phyloP scores from a whole-genome alignment of 208 protist genomes.

The Acanthamoeba royreba region DNA sequence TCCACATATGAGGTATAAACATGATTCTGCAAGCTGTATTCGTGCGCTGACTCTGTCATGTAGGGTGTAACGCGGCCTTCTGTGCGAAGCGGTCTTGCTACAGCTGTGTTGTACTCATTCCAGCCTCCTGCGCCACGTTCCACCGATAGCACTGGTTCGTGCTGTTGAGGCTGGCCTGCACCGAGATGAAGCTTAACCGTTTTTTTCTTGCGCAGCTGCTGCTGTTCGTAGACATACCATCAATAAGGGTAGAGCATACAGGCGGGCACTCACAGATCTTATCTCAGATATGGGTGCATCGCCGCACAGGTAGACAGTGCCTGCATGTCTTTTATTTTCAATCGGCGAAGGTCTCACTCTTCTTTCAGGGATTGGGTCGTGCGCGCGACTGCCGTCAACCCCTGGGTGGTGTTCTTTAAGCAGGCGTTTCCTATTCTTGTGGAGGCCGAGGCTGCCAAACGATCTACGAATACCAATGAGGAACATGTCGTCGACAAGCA shows the following conservation, averaged over 20 bases:
- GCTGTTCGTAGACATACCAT: neutral
- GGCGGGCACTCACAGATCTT: neutral
- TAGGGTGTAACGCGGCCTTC: constrained; percentile 4
- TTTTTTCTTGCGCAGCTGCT: too few relatives aligned
- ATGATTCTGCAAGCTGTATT: too few relatives aligned
- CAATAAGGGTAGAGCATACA: constrained; percentile 26
- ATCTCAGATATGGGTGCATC: constrained; percentile 13
- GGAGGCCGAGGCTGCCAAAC: constrained; percentile 27
- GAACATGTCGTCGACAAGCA: constrained; percentile 17
- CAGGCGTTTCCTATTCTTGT: constrained; percentile 14
- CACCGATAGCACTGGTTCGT: neutral
- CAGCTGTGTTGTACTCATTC: constrained; percentile 17
- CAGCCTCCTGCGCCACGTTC: constrained; percentile 17
- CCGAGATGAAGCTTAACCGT: too few relatives aligned
- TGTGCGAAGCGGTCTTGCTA: constrained; percentile 14
- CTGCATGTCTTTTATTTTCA: too few relatives aligned
- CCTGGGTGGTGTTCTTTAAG: constrained; percentile 5
- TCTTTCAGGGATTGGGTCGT: constrained; percentile 10
- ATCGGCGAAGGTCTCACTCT: too few relatives aligned
- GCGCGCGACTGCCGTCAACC: constrained; percentile 1
- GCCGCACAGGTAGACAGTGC: neutral
- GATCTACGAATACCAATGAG: neutral
- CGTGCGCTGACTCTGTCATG: neutral
- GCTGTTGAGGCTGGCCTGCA: too few relatives aligned
- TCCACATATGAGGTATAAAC: constrained; percentile 1